phyloP scores from a whole-genome alignment of 2,329 filamentous ascomycete species.

The Eurotiales sp. region DNA sequence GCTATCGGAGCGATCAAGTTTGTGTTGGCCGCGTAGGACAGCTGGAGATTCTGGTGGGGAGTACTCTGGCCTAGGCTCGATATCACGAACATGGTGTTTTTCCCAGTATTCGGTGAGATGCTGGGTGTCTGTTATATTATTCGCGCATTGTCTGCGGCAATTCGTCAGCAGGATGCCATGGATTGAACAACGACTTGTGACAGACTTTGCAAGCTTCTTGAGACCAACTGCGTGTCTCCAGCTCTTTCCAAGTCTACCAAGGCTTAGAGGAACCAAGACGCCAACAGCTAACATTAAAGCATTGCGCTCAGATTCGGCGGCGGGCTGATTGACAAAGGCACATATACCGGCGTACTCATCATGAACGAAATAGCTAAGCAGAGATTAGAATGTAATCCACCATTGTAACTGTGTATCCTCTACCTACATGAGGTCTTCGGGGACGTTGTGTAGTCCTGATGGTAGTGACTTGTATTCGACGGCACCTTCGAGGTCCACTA shows the following conservation, averaged over 20 bases:
- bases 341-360: constrained; percentile 80
- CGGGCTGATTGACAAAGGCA: constrained; percentile 82
- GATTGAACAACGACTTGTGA: constrained; percentile 6
- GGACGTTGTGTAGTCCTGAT: constrained; percentile 84
- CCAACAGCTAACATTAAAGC: constrained; percentile 92
- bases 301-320: constrained; percentile 74
- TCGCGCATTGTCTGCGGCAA: constrained; percentile 51
- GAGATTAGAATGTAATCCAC: neutral
- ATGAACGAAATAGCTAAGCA: constrained; percentile 83
- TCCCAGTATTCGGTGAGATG: constrained; percentile 80
- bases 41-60: constrained; percentile 53
- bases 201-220: constrained; percentile 68
- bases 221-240: constrained; percentile 82
- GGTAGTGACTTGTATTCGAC: constrained; percentile 97
- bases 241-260: constrained; percentile 77
- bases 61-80: constrained; percentile 36
- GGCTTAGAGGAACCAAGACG: constrained; percentile 78
- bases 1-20: constrained; percentile 40
- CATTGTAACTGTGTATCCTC: neutral
- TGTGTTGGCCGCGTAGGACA: constrained; percentile 50
- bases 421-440: constrained; percentile 68
- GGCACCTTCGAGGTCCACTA: constrained; percentile 68
- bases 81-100: constrained; percentile 34
- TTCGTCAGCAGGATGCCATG: constrained; percentile 16
- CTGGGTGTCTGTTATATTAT: constrained; percentile 59